Evolutionary conservation across 768 basidiomycete species (phyloP), one percentile per base, ranked within the genome.

Genomic region (Trametes sanguinea): DNA sequence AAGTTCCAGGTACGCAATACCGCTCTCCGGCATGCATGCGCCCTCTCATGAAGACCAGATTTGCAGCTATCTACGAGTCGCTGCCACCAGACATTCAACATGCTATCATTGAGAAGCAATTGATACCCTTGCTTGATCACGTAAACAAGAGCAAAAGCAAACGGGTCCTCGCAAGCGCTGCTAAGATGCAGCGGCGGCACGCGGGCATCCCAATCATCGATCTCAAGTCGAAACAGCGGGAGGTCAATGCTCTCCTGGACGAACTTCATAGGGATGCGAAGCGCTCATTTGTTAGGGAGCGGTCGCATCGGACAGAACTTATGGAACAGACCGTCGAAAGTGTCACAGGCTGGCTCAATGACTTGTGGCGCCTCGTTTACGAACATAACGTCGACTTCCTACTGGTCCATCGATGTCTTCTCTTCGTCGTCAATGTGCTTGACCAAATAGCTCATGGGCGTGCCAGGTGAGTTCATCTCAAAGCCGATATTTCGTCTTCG

Each of bases 311-410:
- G 32, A 80, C 83, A 17, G 84, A 86, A 62, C 76, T 89, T 2
- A 67, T 88, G 13, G 65, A 74, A 27, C 86, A 89, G 69, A 78
- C 82, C 6, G 73, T 87, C 8, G 79, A 84, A 50, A 85, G 77
- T 65, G 70, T 89, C 27, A 73, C 80, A 0, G 67, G 68, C n/a
- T 89, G 87, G 87, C 67, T 89, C 51, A 83, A 77, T 68, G 81
- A 85, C 63, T 82, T 89, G 39, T 90, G 88, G 88, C 76, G 70
- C 55, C 76, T 80, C 35, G 82, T 82, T 8, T 88, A 82, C 64
- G 87, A 89, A 63, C 80, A 85, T 64, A 74, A 79, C 16, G 77
- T 80, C 35, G 71, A 83, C 64, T 89, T 81, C 63, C 58, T 64
- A 2, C 66, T 76, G 27, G 87, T 84, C 0, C 88, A 90, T 65